Base-by-base conservation (phyloP, 129 eudicot genomes). In the Gnaphalium uliginosum region DNA sequence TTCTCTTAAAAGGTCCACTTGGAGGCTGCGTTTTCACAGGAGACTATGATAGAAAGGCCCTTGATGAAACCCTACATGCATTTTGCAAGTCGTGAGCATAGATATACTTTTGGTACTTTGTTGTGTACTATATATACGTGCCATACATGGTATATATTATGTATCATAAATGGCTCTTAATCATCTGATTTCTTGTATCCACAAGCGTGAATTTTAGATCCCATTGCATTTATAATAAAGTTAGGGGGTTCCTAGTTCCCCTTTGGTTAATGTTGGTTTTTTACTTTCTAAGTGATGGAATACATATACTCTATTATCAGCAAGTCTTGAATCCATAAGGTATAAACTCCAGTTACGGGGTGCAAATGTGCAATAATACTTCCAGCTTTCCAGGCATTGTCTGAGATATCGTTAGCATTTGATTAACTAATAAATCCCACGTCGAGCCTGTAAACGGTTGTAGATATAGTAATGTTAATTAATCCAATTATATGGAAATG, bases 21-120 rank as follows among this genome's bases (percentile, higher is more conserved):
- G 97, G 97, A 69, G 78, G 82, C 67, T 95, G 97, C 43, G 96
- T 95, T 56, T 95, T 95, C 80, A 91, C 96, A 0, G 93, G 97
- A 25, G 97, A 95, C 8, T 95, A 89, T 13, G 97, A 95, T 46
- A 70, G 86, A 37, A 79, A 91, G 56, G 94, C 96, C 71, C 89
- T 95, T 1, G 90, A 83, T 37, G 96, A 91, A 77, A 95, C 99
- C 43, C 83, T 95, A 7, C 86, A 41, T 54, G 99, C 99, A 22
- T 95, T 95, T 79, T 89, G 86, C 92, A 95, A 95, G 77, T 91
- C 96, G 19, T 95, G 83, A 85, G 35, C 51, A 65, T 26, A 24
- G 59, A 73, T 79, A 72, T 53, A 72, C 69, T 25, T 76, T 18
- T 62, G 35, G 13, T 78, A 71, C 26, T 63, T 75, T 30, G 48